These are phyloP conservation scores for Penicillium bovifimosum DNA, from an alignment of 495 filamentous ascomycete genomes.

Conservation along the genomic window DNA sequence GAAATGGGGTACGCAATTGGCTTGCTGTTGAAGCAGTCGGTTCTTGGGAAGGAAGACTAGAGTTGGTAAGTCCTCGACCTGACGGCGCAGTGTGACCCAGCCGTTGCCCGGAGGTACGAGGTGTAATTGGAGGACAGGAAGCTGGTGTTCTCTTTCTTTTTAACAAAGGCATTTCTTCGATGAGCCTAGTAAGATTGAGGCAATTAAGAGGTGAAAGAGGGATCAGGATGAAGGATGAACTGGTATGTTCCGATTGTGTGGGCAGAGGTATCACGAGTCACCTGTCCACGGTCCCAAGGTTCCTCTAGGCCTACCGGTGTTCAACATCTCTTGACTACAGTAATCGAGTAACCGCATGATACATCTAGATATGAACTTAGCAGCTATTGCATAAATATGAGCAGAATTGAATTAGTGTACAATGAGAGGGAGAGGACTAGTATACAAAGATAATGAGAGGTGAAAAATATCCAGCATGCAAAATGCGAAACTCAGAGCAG, in stretches of 20 bases:
- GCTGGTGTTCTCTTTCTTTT: constrained; percentile 22
- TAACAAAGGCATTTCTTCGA: constrained; percentile 13
- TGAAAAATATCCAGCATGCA: constrained; percentile 15
- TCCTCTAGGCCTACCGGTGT: no score
- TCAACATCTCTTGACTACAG: no score
- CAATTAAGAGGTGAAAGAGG: not conserved
- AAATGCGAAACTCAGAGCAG: constrained; percentile 6
- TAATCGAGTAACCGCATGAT: no score
- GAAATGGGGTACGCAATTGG: constrained; percentile 9
- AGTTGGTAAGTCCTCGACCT: constrained; percentile 3
- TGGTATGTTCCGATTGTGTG: not conserved
- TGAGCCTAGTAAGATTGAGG: not conserved
- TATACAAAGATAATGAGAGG: constrained; percentile 16
- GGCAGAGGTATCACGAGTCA: not conserved
- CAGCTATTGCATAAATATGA: not conserved
- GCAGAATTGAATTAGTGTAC: constrained; percentile 10
- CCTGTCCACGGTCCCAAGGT: not conserved
- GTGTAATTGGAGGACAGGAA: constrained; percentile 8
- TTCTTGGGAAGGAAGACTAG: not conserved
- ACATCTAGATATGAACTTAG: not conserved
- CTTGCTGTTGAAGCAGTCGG: constrained; percentile 3
- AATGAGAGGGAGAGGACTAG: constrained; percentile 1
- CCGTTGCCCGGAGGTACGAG: constrained; percentile 12
- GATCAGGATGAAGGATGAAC: not conserved
- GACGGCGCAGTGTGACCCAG: not conserved